A percentile compares a stretch with the other conserved stretches of the same genome.
phyloP scores from a whole-genome alignment of 164 flowering plant species.

The Akebia trifoliata region DNA sequence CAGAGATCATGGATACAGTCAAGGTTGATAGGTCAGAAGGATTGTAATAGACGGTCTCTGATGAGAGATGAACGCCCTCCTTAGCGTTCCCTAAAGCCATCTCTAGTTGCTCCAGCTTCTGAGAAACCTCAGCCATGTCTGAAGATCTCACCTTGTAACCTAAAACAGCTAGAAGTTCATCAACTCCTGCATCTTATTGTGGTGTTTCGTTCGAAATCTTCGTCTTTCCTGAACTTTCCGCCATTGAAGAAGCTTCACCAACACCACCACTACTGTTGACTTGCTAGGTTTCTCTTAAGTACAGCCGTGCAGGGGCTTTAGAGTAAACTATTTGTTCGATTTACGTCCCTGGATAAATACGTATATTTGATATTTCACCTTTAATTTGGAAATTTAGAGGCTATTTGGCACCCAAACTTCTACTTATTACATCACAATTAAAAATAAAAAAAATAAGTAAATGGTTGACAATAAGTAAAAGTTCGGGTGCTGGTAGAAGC shows the following conservation, averaged over 20 bases:
- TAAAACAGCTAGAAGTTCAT: conserved; percentile 66
- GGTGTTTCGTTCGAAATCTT: conserved; percentile 34
- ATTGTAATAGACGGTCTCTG: conserved; percentile 73
- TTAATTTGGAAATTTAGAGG: too few species aligned
- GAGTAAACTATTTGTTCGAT: too few species aligned
- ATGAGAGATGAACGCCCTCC: conserved; percentile 48
- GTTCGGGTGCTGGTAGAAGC: too few species aligned
- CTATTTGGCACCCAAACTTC: too few species aligned
- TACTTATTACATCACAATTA: too few species aligned
- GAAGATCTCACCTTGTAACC: conserved; percentile 74
- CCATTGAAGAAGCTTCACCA: conserved; percentile 9
- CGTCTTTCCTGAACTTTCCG: conserved; percentile 22
- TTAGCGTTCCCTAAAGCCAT: conserved; percentile 48
- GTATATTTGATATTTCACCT: too few species aligned
- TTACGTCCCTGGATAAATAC: too few species aligned
- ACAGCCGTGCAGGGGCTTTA: too few species aligned
- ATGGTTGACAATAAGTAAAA: too few species aligned
- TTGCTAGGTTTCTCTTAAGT: too few species aligned
- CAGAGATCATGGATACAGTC: conserved; percentile 69
- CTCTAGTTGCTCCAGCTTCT: conserved; percentile 72
- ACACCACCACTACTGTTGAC: too few species aligned
- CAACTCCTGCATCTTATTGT: conserved; percentile 47
- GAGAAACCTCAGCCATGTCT: conserved; percentile 80
- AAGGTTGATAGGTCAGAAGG: conserved; percentile 72
- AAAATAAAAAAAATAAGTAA: too few species aligned